Evolutionary conservation across 2,329 filamentous ascomycete genomes (phyloP).

Genomic region (Hymenoscyphus albidus): DNA sequence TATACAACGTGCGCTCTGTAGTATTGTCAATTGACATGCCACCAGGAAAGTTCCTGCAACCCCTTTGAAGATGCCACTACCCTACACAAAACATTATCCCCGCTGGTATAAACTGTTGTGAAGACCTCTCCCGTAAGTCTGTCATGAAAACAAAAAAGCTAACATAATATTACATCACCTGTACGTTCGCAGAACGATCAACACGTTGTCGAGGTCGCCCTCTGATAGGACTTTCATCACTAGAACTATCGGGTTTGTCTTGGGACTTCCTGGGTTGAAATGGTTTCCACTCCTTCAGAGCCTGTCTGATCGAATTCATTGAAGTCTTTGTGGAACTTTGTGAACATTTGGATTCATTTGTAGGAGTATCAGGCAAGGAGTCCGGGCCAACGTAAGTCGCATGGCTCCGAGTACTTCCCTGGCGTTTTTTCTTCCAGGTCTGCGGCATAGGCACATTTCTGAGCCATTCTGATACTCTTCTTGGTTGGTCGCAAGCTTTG

Average conservation of each 20-base stretch:
- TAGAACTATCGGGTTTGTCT: not conserved
- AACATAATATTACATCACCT: not conserved
- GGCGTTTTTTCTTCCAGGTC: not conserved
- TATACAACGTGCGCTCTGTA: not conserved
- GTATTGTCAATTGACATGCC: constrained; percentile 1
- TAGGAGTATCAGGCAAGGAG: not conserved
- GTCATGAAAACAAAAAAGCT: not conserved
- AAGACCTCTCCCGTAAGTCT: not conserved
- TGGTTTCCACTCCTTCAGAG: not conserved
- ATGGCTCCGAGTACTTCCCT: not conserved
- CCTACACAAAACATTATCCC: not conserved
- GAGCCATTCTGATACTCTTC: not conserved
- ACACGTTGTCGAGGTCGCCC: not conserved
- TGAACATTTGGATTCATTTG: not conserved
- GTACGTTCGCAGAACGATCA: not conserved
- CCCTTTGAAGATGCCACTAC: not conserved
- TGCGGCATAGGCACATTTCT: not conserved
- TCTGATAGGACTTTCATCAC: not conserved
- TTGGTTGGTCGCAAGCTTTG: not conserved
- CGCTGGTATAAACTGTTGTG: not conserved
- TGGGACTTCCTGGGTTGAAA: not conserved
- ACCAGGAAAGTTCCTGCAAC: not conserved
- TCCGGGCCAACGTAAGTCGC: not conserved
- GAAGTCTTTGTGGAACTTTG: not conserved
- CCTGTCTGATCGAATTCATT: not conserved